Conservation (phyloP, 768 basidiomycete species). For the Russula griseocarnosa region DNA sequence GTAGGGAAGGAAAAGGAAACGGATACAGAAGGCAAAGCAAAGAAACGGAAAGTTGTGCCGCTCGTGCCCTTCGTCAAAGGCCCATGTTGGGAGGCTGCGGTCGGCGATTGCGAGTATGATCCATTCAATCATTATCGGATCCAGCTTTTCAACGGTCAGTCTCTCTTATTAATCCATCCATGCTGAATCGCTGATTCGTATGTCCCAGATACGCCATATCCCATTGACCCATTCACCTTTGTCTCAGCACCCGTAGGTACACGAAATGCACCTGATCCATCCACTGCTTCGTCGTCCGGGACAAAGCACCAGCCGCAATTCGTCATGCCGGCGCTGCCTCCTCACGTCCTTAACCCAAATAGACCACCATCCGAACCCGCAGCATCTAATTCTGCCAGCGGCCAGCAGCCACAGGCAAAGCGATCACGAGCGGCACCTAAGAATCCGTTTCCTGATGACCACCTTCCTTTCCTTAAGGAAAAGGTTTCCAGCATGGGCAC, state of each 20-base stretch:
- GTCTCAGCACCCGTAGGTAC: slow-evolving; percentile 49
- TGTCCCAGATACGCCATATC: slow-evolving; percentile 59
- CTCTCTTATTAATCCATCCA: neutral
- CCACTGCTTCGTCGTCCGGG: slow-evolving; percentile 22
- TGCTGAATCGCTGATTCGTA: neutral
- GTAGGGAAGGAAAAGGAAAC: slow-evolving; percentile 37
- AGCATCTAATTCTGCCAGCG: slow-evolving; percentile 12
- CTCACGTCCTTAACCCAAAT: slow-evolving; percentile 27
- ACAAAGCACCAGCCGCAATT: slow-evolving; percentile 38
- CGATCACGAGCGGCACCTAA: slow-evolving; percentile 39
- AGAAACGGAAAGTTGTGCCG: slow-evolving; percentile 74
- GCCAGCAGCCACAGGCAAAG: slow-evolving; percentile 30
- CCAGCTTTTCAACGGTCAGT: slow-evolving; percentile 78
- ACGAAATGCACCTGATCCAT: slow-evolving; percentile 34
- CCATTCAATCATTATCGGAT: slow-evolving; percentile 72
- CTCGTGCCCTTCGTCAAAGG: slow-evolving; percentile 80
- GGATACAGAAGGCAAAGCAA: slow-evolving; percentile 65
- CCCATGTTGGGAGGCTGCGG: slow-evolving; percentile 68
- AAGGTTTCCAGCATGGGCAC: slow-evolving; percentile 61
- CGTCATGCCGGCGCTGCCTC: slow-evolving; percentile 40
- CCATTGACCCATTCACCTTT: slow-evolving; percentile 76
- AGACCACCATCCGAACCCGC: slow-evolving; percentile 24
- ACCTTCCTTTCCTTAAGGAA: slow-evolving; percentile 56
- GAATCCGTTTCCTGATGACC: slow-evolving; percentile 62
- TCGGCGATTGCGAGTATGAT: slow-evolving; percentile 65